Evolutionary conservation across 1,284 basidiomycete species (phyloP).

Genomic region (Trametes versicolor): DNA sequence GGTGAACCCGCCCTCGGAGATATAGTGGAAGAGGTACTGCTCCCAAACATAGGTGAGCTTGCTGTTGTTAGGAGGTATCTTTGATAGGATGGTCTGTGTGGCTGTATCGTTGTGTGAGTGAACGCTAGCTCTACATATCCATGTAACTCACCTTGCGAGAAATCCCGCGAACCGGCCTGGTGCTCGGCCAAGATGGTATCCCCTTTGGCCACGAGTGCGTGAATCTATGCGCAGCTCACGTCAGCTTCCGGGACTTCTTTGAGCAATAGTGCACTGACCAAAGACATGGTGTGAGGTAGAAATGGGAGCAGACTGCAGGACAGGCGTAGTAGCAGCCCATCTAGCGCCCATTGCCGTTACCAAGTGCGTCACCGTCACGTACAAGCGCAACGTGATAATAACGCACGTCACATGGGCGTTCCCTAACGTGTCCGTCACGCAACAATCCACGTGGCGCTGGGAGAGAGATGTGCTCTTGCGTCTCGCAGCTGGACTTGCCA

Average conservation of each 20-base stretch:
- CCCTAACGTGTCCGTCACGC: slow-evolving; percentile 2
- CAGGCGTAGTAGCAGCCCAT: background rate
- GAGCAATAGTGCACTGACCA: slow-evolving; percentile 42
- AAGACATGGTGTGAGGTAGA: slow-evolving; percentile 46
- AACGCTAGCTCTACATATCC: slow-evolving; percentile 4
- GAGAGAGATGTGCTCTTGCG: slow-evolving; percentile 7
- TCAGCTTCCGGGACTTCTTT: background rate
- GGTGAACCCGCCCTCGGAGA: slow-evolving; percentile 86
- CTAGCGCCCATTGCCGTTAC: slow-evolving; percentile 21
- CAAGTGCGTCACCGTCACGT: slow-evolving; percentile 31
- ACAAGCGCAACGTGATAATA: background rate
- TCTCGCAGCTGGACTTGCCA: slow-evolving; percentile 40
- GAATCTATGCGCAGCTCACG: slow-evolving; percentile 61
- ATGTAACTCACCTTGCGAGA: slow-evolving; percentile 76
- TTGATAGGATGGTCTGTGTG: slow-evolving; percentile 91
- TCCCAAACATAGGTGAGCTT: slow-evolving; percentile 98
- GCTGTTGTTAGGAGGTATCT: slow-evolving; percentile 94
- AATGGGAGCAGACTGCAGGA: background rate
- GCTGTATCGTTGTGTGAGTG: slow-evolving; percentile 55
- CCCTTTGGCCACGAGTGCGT: slow-evolving; percentile 88
- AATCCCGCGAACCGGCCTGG: slow-evolving; percentile 79
- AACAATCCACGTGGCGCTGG: slow-evolving; percentile 35
- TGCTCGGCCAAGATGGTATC: slow-evolving; percentile 86
- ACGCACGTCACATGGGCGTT: no score
- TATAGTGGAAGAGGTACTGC: slow-evolving; percentile 96